These are phyloP conservation scores for Dryas octopetala DNA, from an alignment of 306 rosid genomes.

Conservation along the genomic window DNA sequence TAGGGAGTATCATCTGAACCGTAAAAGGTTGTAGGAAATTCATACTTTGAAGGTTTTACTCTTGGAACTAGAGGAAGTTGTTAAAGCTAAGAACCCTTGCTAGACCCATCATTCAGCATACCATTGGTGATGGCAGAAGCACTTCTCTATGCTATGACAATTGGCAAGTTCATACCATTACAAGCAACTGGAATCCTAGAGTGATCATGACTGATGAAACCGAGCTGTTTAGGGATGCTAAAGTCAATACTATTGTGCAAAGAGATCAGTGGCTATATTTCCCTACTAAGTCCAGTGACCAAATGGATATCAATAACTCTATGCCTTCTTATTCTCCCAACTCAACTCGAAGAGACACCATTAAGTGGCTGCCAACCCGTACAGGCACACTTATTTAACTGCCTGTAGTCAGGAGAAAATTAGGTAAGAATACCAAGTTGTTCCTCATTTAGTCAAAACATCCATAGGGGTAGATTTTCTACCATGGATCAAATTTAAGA, in stretches of 20 bases:
- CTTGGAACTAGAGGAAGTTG: not conserved
- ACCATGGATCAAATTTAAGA: not conserved
- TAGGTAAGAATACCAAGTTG: no score
- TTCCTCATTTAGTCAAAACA: no score
- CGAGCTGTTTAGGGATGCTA: not conserved
- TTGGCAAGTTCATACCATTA: not conserved
- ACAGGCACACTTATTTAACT: not conserved
- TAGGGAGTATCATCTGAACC: not conserved
- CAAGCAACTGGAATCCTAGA: not conserved
- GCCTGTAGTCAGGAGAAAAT: no score
- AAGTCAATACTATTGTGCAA: not conserved
- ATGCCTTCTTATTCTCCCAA: not conserved
- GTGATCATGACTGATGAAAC: not conserved
- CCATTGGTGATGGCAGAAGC: not conserved
- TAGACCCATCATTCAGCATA: not conserved
- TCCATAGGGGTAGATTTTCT: not conserved
- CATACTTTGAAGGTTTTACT: not conserved
- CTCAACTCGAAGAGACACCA: not conserved
- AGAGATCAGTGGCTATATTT: not conserved
- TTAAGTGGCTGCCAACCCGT: not conserved
- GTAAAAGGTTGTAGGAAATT: not conserved
- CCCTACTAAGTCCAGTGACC: not conserved
- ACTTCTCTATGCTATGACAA: not conserved
- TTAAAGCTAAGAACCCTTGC: not conserved
- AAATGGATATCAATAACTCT: constrained; percentile 2